Evolutionary conservation across 352 stramenopile species (phyloP), one percentile per base, ranked within the genome.

Genomic region (Globisporangium acanthophoron): DNA sequence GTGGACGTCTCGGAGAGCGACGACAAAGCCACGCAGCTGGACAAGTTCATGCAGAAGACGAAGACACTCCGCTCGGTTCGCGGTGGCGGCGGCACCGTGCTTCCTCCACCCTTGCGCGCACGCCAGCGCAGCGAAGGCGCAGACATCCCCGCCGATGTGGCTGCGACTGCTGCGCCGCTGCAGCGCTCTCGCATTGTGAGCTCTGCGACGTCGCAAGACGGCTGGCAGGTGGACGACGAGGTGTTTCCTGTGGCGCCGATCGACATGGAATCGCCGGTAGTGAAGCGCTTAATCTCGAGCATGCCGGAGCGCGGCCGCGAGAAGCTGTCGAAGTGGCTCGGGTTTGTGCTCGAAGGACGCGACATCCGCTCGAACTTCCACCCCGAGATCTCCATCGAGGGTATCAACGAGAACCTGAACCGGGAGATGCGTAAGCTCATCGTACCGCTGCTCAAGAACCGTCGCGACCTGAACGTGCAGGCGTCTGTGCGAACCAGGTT

Each of bases 281-380:
- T 88, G 5, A 74, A 90, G 63, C 74, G 75, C 0, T 59, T 90
- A 41, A 83, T 88, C 51, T 64, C 64, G n/a, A 85, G 61, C 47
- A 82, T 90, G 74, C 78, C 78, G 1, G 80, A 85, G 43, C 77
- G 66, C 59, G 74, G 80, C 0, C 70, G 73, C 44, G 74, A 81
- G 61, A 88, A 88, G 53, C 79, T 90, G 50, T 70, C 71, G 18
- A 88, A 90, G 52, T 90, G 80, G 80, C 71, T 90, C 40, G 68
- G 68, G 24, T 90, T 88, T 47, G 77, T 90, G 24, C 61, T 90
- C 0, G 78, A 87, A 67, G 78, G 80, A 1, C 76, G 77, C 8
- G 78, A 90, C 40, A 90, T 90, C 52, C 78, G 80, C 44, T 66
- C 78, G 1, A 83, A 88, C 41, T 88, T 90, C 59, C 75, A 88